phyloP scores from a whole-genome alignment of 371 early-diverging fungal genomes.

The Mortierella sp. region DNA sequence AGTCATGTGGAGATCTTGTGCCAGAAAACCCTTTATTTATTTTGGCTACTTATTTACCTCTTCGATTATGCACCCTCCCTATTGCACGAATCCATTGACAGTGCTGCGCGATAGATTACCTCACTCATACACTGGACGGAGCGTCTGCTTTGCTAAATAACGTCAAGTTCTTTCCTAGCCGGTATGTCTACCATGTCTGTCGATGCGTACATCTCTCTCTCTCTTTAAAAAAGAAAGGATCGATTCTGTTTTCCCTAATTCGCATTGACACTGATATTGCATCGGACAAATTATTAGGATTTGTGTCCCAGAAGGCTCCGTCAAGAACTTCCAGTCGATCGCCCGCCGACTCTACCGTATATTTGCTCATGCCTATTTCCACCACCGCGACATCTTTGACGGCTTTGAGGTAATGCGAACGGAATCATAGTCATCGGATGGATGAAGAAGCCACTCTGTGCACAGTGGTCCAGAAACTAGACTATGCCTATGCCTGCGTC shows the following conservation, averaged over 20 bases:
- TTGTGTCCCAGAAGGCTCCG: slow-evolving; percentile 77
- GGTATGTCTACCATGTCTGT: slow-evolving; percentile 49
- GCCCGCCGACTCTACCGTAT: slow-evolving; percentile 94
- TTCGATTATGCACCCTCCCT: not conserved
- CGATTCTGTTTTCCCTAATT: not conserved
- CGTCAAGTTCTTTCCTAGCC: slow-evolving; percentile 82
- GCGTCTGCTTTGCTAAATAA: slow-evolving; percentile 86
- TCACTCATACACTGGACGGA: slow-evolving; percentile 92
- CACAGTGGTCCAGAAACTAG: no score
- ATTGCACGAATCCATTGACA: slow-evolving; percentile 52
- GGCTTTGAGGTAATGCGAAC: slow-evolving; percentile 73
- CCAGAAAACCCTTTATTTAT: not conserved
- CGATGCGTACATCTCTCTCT: not conserved
- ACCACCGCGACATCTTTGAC: slow-evolving; percentile 91
- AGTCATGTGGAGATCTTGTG: not conserved
- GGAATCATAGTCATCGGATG: no score
- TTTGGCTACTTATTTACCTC: not conserved
- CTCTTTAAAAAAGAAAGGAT: not conserved
- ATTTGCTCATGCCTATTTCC: slow-evolving; percentile 95
- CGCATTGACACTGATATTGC: not conserved
- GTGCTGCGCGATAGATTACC: slow-evolving; percentile 95
- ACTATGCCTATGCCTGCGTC: not conserved
- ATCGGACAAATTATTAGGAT: slow-evolving; percentile 64
- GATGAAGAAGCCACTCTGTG: no score
- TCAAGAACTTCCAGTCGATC: slow-evolving; percentile 89